phyloP scores from a whole-genome alignment of 129 eudicot species.

The Flaveria robusta region DNA sequence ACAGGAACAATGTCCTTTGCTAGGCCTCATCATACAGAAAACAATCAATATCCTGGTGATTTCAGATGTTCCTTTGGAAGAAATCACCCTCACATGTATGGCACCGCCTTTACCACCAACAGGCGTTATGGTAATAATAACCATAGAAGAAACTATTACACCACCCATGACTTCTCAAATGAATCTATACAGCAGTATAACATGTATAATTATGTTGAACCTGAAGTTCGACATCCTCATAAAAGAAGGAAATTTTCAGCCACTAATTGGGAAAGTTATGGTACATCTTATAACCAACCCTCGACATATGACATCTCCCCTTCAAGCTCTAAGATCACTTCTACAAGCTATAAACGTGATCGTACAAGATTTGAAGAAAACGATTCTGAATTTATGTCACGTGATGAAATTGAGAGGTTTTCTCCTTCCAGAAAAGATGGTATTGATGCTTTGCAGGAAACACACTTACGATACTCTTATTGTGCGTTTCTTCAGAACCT shows the following conservation, averaged over 20 bases:
- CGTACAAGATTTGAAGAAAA: conserved; percentile 67
- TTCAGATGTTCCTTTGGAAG: conserved; percentile 45
- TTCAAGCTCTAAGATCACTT: conserved; percentile 34
- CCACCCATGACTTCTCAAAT: conserved; percentile 35
- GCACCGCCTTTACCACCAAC: conserved; percentile 28
- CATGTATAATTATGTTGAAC: conserved; percentile 32
- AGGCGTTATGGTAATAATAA: conserved; percentile 26
- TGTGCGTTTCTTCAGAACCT: conserved; percentile 89
- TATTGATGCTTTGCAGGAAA: conserved; percentile 76
- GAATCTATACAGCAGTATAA: conserved; percentile 36
- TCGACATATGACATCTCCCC: conserved; percentile 28
- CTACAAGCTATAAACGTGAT: conserved; percentile 64
- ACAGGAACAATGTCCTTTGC: conserved; percentile 70
- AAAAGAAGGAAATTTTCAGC: conserved; percentile 71
- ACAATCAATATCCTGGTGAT: conserved; percentile 48
- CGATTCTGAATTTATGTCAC: conserved; percentile 68
- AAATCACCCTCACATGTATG: conserved; percentile 41
- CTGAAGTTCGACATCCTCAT: conserved; percentile 45
- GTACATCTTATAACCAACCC: conserved; percentile 42
- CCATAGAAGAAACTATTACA: conserved; percentile 41
- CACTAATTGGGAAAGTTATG: conserved; percentile 56
- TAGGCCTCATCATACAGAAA: conserved; percentile 52
- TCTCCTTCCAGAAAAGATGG: conserved; percentile 99
- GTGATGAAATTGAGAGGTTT: conserved; percentile 85
- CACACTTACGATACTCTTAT: conserved; percentile 79